Evolutionary conservation across 306 rosid genomes (phyloP).

Genomic region (Sicyos edulis): DNA sequence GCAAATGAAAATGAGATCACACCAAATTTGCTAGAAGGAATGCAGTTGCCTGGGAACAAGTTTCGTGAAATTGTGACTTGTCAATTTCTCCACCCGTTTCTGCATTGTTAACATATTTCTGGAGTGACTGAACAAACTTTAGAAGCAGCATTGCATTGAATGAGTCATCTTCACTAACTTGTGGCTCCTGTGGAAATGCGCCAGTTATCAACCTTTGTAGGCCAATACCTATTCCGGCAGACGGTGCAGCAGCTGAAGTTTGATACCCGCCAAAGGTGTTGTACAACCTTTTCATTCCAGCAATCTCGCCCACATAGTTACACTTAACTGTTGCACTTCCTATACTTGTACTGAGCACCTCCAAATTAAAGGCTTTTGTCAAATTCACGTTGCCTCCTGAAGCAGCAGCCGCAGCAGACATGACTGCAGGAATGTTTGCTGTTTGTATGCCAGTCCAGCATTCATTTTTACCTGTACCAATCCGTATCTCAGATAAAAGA

Average conservation of each 20-base stretch:
- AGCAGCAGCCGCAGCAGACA: conserved; percentile 96
- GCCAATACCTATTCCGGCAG: conserved; percentile 71
- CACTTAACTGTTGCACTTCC: conserved; percentile 85
- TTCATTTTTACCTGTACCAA: conserved; percentile 87
- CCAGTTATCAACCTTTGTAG: conserved; percentile 93
- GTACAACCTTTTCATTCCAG: conserved; percentile 94
- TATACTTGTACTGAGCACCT: conserved; percentile 87
- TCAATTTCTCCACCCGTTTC: conserved; percentile 85
- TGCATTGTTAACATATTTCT: conserved; percentile 77
- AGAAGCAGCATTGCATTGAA: conserved; percentile 79
- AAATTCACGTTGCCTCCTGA: conserved; percentile 87
- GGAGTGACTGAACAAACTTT: conserved; percentile 83
- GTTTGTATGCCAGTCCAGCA: conserved; percentile 76
- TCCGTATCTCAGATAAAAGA: conserved; percentile 85
- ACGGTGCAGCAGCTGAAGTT: conserved; percentile 37
- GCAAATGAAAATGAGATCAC: conserved; percentile 17
- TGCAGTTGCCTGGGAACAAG: conserved; percentile 96
- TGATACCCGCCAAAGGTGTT: conserved; percentile 95
- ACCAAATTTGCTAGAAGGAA: conserved; percentile 92
- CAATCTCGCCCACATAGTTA: conserved; percentile 95
- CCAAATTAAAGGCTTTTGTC: conserved; percentile 84
- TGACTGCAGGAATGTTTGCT: conserved; percentile 87
- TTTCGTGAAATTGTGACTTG: conserved; percentile 85
- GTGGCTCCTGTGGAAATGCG: conserved; percentile 77
- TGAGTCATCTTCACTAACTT: conserved; percentile 67